Evolutionary conservation across 495 filamentous ascomycete genomes (phyloP).

Genomic region (Aspergillus biplanus): DNA sequence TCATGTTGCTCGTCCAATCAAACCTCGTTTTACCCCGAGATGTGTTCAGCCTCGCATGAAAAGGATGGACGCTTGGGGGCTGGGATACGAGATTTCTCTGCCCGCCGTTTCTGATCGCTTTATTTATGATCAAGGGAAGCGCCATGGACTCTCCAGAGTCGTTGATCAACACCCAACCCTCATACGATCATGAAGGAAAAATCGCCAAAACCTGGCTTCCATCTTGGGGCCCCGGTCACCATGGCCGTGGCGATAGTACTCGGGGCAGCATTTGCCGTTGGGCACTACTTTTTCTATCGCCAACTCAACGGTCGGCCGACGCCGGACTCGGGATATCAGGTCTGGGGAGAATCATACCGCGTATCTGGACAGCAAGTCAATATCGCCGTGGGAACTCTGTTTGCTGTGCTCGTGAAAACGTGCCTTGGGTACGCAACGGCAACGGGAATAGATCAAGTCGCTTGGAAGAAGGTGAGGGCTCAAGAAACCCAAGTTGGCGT

Average conservation of each 20-base stretch:
- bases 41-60: too few relatives aligned
- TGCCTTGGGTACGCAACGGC: neutral
- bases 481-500: neutral
- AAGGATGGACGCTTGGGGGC: too few relatives aligned
- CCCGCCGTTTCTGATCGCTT: too few relatives aligned
- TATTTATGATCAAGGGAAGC: too few relatives aligned
- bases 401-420: neutral
- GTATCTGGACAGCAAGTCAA: neutral
- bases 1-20: too few relatives aligned
- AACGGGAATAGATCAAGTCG: neutral
- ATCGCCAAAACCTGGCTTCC: neutral
- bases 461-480: neutral
- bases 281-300: neutral
- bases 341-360: neutral
- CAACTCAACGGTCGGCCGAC: neutral
- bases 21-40: too few relatives aligned
- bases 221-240: neutral
- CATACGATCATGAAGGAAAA: neutral
- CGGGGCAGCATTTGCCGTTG: neutral
- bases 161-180: too few relatives aligned
- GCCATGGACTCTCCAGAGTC: too few relatives aligned
- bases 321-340: neutral
- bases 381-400: neutral
- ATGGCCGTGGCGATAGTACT: neutral
- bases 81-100: too few relatives aligned